phyloP scores from a whole-genome alignment of 441 rosid genomes.

The Theobroma grandiflorum region DNA sequence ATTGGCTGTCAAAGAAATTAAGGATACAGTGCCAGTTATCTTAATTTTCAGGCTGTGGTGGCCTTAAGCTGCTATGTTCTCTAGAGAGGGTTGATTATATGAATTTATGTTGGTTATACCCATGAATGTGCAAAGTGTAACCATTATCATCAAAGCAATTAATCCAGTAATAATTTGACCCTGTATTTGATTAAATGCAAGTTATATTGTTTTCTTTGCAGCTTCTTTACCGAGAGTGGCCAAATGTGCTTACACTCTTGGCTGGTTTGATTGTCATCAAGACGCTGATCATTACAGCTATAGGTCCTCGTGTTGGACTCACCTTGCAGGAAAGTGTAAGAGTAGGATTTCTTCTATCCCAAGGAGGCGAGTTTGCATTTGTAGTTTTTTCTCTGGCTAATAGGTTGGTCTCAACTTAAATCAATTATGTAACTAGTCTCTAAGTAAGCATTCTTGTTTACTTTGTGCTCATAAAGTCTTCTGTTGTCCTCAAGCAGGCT shows the following conservation, averaged over 20 bases:
- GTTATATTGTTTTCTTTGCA: conserved; percentile 43
- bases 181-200: conserved; percentile 25
- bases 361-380: conserved; percentile 98
- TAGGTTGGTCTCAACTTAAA: conserved; percentile 55
- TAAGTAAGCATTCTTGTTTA: conserved; percentile 21
- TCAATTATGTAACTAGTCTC: conserved; percentile 27
- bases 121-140: neutral
- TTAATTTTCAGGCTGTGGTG: neutral
- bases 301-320: conserved; percentile 97
- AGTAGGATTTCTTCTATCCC: conserved; percentile 90
- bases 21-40: neutral
- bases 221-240: conserved; percentile 93
- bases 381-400: conserved; percentile 96
- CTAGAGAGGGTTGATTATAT: neutral
- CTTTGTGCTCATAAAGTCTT: conserved; percentile 34
- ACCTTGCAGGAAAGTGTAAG: conserved; percentile 88
- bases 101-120: neutral
- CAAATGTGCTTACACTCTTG: conserved; percentile 91
- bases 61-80: neutral
- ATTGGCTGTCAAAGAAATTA: neutral
- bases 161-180: conserved; percentile 10
- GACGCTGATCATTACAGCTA: conserved; percentile 83
- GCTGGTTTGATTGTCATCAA: conserved; percentile 90
- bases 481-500: conserved; percentile 58
- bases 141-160: neutral